Base-by-base conservation (phyloP, 768 basidiomycete genomes). In the Botryobasidium botryosum region DNA sequence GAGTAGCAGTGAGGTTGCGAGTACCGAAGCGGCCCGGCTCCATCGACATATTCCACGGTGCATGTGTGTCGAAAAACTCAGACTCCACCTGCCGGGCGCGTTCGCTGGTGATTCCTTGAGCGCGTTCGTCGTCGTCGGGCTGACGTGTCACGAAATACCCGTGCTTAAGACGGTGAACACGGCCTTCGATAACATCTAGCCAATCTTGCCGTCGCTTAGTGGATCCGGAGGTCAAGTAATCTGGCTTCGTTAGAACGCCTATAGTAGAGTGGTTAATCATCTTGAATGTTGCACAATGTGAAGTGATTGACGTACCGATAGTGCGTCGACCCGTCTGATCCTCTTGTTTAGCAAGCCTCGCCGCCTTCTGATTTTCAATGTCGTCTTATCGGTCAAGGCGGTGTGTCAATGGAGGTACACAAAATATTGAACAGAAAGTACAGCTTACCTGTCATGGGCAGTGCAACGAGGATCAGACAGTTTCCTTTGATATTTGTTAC, bases 211-310 rank as follows among this genome's bases (percentile, higher is more conserved):
- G n/a, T n/a, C n/a, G n/a, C 35, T 26, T 61, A 37, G 13, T 60
- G 67, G 36, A 63, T 36, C 33, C 66, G 61, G 3, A 55, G 64
- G 3, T 68, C 61, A 83, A 57, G 3, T 57, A 63, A 50, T 84
- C 81, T 0, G 77, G 74, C 51, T 83, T 82, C 0, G 80, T 83
- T 7, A 81, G 64, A 1, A 83, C 69, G 4, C 75, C 79, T 81
- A 49, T 1, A n/a, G 17, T n/a, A 25, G 8, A 10, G 15, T 20
- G 6, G 23, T 4, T 23, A 18, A 31, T 0, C 13, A 40, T 48
- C 5, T 40, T 10, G 13, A 6, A 13, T 6, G 5, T 6, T 17
- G 13, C 4, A 32, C 25, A 26, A 21, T 24, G n/a, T 10, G 21
- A n/a, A 28, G 18, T 43, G 6, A 44, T 5, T 31, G 20, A 27